Evolutionary conservation across 164 flowering plant genomes (phyloP).

Genomic region (Stephania cephalantha): DNA sequence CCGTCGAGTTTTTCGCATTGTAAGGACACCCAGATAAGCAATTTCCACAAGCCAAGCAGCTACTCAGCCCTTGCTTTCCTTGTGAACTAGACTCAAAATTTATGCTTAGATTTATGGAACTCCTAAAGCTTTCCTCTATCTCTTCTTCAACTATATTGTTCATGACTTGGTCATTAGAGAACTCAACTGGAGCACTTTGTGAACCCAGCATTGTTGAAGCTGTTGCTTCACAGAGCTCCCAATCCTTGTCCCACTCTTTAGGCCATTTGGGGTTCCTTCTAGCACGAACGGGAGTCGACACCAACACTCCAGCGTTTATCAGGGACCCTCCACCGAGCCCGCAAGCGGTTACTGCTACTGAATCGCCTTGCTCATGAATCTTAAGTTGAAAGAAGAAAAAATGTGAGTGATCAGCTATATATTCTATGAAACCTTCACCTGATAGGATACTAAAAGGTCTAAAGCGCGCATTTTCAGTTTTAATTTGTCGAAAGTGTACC

Average conservation of each 20-base stretch:
- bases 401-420: no score
- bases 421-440: not conserved
- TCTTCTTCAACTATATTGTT: conserved; percentile 27
- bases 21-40: conserved; percentile 63
- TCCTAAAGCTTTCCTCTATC: conserved; percentile 21
- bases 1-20: conserved; percentile 52
- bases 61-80: conserved; percentile 19
- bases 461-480: not conserved
- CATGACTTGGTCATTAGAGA: conserved; percentile 38
- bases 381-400: conserved; percentile 7
- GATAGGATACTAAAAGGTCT: not conserved
- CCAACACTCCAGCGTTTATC: conserved; percentile 55
- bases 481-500: not conserved
- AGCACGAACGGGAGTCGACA: conserved; percentile 40
- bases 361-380: conserved; percentile 41
- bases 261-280: conserved; percentile 50
- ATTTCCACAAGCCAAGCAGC: conserved; percentile 61
- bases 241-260: conserved; percentile 50
- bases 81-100: conserved; percentile 28
- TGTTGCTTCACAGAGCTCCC: conserved; percentile 46
- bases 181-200: conserved; percentile 38
- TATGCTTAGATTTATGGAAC: conserved; percentile 35
- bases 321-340: conserved; percentile 67
- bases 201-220: conserved; percentile 41
- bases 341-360: conserved; percentile 38